phyloP scores from a whole-genome alignment of 2,329 filamentous ascomycete genomes.

The Plectosphaerella sp. region DNA sequence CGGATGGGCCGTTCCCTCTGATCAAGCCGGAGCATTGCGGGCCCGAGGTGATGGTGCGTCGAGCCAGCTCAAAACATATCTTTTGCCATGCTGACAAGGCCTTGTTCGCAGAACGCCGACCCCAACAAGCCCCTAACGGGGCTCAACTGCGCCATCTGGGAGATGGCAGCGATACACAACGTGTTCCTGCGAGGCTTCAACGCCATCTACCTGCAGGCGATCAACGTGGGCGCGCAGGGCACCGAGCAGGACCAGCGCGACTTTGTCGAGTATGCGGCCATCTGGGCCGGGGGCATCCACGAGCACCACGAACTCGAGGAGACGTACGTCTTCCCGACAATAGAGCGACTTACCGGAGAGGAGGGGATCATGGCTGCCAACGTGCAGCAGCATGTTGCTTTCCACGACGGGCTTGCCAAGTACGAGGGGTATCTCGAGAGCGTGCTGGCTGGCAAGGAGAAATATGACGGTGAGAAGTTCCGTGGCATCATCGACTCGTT shows the following conservation, averaged over 20 bases:
- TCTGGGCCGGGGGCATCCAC: slow-evolving; percentile 17
- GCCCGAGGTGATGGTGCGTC: slow-evolving; percentile 11
- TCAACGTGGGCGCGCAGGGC: slow-evolving; percentile 15
- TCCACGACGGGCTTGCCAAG: slow-evolving; percentile 23
- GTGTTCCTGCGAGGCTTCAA: slow-evolving; percentile 21
- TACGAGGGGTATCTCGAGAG: slow-evolving; percentile 25
- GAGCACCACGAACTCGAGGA: slow-evolving; percentile 29
- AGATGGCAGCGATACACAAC: slow-evolving; percentile 29
- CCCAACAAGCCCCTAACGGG: background rate
- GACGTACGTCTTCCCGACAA: slow-evolving; percentile 22
- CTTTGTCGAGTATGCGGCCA: slow-evolving; percentile 20
- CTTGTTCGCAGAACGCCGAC: background rate
- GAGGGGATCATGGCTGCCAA: slow-evolving; percentile 24
- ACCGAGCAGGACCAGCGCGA: slow-evolving; percentile 16
- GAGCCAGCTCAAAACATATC: background rate
- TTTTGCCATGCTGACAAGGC: background rate
- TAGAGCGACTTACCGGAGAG: slow-evolving; percentile 21
- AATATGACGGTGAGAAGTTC: slow-evolving; percentile 25
- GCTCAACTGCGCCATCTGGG: slow-evolving; percentile 1
- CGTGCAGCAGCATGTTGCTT: slow-evolving; percentile 27
- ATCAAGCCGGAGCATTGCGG: slow-evolving; percentile 19
- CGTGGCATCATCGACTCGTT: slow-evolving; percentile 28
- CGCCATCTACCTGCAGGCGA: slow-evolving; percentile 18
- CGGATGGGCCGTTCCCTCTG: slow-evolving; percentile 26
- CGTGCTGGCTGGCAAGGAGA: slow-evolving; percentile 18